These are phyloP conservation scores for Microdochium trichocladiopsis DNA, from an alignment of 2,329 filamentous ascomycete genomes.

Conservation along the genomic window DNA sequence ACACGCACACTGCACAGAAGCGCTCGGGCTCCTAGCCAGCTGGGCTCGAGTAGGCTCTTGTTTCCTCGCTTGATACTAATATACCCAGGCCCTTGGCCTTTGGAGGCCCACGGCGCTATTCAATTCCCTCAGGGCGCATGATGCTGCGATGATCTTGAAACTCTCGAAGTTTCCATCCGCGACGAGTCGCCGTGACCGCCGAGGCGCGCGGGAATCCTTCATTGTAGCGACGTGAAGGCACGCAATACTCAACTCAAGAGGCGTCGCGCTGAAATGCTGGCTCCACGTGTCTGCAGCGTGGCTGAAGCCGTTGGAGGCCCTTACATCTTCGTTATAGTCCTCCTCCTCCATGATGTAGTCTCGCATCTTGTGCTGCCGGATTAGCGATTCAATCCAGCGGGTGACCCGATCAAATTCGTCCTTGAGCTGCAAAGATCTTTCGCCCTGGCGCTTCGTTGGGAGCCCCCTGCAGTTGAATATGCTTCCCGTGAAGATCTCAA, in stretches of 20 bases:
- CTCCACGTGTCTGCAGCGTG: background rate
- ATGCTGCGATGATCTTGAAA: slow-evolving; percentile 21
- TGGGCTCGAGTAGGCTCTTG: too few species aligned
- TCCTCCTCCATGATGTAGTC: slow-evolving; percentile 4
- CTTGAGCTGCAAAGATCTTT: slow-evolving; percentile 41
- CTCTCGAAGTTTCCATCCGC: slow-evolving; percentile 13
- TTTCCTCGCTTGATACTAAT: too few species aligned
- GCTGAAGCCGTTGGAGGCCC: slow-evolving; percentile 1
- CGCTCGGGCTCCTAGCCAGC: too few species aligned
- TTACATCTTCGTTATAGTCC: slow-evolving; percentile 3
- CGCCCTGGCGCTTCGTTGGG: slow-evolving; percentile 43
- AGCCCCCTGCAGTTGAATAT: slow-evolving; percentile 43
- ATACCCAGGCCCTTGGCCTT: background rate
- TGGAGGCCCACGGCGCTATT: slow-evolving; percentile 11
- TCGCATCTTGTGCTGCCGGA: slow-evolving; percentile 16
- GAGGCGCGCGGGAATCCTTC: background rate
- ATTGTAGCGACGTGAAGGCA: slow-evolving; percentile 14
- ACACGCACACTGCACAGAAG: too few species aligned
- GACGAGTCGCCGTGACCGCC: slow-evolving; percentile 2
- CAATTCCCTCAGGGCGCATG: slow-evolving; percentile 18
- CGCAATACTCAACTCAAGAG: slow-evolving; percentile 20
- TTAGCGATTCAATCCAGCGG: slow-evolving; percentile 29
- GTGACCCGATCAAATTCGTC: slow-evolving; percentile 43
- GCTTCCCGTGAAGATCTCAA: slow-evolving; percentile 49
- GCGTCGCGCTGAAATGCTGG: slow-evolving; percentile 2